Evolutionary conservation across 202 grass and related monocot genomes (phyloP).

Genomic region (Setaria viridis): DNA sequence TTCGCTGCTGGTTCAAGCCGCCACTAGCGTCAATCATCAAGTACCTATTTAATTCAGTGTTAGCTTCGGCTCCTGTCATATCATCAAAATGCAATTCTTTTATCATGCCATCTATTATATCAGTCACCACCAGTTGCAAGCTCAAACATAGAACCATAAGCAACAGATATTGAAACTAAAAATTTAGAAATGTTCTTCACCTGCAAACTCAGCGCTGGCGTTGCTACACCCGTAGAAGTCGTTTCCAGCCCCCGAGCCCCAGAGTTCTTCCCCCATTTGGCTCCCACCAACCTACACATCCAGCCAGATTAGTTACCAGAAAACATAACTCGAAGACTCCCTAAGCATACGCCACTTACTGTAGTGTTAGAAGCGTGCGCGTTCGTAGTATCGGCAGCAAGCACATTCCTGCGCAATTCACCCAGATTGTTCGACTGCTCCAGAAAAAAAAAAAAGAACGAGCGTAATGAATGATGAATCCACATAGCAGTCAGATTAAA

Average conservation of each 20-base stretch:
- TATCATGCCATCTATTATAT: conserved; percentile 1
- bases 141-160: neutral
- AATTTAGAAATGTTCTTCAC: conserved; percentile 11
- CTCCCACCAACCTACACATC: conserved; percentile 45
- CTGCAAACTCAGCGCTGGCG: conserved; percentile 41
- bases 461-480: neutral
- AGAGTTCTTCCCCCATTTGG: conserved; percentile 45
- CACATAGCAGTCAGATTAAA: neutral
- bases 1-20: conserved; percentile 18
- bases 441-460: neutral
- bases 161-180: neutral
- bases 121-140: neutral
- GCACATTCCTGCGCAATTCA: conserved; percentile 48
- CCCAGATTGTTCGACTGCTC: conserved; percentile 46
- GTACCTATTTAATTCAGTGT: conserved; percentile 20
- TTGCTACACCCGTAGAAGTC: conserved; percentile 61
- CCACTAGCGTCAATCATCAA: conserved; percentile 12
- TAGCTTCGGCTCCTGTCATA: neutral
- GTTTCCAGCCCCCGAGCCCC: conserved; percentile 46
- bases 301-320: conserved; percentile 1
- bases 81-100: neutral
- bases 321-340: neutral
- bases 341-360: conserved; percentile 15
- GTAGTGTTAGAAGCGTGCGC: conserved; percentile 28
- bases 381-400: conserved; percentile 22